Evolutionary conservation across 495 filamentous ascomycete species (phyloP), one percentile per base, ranked within the genome.

Genomic region (Chaetomium cochliodes): DNA sequence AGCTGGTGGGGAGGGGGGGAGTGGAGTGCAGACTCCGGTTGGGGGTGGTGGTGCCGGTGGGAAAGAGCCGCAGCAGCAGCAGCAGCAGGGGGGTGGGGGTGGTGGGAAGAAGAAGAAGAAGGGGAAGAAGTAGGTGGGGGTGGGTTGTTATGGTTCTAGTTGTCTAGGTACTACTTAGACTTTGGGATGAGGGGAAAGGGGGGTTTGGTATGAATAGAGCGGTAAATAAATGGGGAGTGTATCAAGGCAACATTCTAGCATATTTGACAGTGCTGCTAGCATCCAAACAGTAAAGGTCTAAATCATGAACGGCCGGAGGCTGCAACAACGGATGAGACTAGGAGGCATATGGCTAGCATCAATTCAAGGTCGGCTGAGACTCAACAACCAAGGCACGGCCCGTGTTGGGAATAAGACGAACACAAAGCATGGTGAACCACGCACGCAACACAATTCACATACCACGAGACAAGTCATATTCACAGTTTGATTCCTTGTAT

Each of bases 61-160:
- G 16, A 64, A 13, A 59, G 49, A 80, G 80, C 39, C 46, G 41
- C 7, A 22, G 26, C 7, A 22, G 26, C 33, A 15, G 20, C 41
- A 56, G 30, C 25, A 50, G 20, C 41, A 56, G 20, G 18, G 39
- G 28, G 65, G 64, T 18, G 68, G 75, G 28, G 78, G 73, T 6
- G 79, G 72, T 20, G 77, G 77, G 55, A 79, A 80, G 76, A 82
- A 82, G 76, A 83, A 82, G 77, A 84, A 82, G 78, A 84, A 82
- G 72, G 80, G 81, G 53, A 84, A 84, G 83, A 79, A 80, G 74
- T 84, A 41, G 51, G 51, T 1, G 33, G 5, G 3, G 5, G 33
- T 20, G 4, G 18, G n/a, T 3, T 22, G 18, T 23, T n/a, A 44
- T 18, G 41, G 5, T 44, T 44, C 11, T 18, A 12, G 8, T 12